Conservation (phyloP, 306 rosid species). For the Quillaja saponaria region DNA sequence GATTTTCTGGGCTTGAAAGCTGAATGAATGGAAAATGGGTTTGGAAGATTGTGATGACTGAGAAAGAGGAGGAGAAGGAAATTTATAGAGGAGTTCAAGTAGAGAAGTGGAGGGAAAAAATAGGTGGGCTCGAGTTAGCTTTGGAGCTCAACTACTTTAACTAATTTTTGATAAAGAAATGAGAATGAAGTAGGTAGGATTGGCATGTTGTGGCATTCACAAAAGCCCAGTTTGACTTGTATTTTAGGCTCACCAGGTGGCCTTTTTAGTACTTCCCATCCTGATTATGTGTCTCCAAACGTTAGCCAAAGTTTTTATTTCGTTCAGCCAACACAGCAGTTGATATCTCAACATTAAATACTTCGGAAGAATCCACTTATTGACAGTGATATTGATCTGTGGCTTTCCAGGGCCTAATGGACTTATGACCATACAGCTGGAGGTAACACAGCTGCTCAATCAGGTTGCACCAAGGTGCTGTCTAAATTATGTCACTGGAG, state of each 20-base stretch:
- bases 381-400: too few relatives aligned
- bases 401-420: too few relatives aligned
- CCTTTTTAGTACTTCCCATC: conserved; percentile 19
- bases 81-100: conserved; percentile 50
- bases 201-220: conserved; percentile 28
- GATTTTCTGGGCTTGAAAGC: conserved; percentile 9
- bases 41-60: conserved; percentile 25
- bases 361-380: too few relatives aligned
- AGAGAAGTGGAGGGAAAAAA: conserved; percentile 24
- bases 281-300: conserved; percentile 30
- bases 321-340: too few relatives aligned
- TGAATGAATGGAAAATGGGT: conserved; percentile 9
- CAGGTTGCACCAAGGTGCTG: too few relatives aligned
- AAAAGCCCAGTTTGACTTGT: conserved; percentile 24
- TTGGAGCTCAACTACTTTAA: conserved; percentile 74
- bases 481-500: too few relatives aligned
- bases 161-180: conserved; percentile 34
- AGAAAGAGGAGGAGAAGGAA: conserved; percentile 27
- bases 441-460: too few relatives aligned
- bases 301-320: too few relatives aligned
- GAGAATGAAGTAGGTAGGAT: conserved; percentile 29
- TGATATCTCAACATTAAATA: too few relatives aligned
- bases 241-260: conserved; percentile 20
- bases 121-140: conserved; percentile 52
- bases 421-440: too few relatives aligned